Conservation (phyloP, 805 yeast genomes). For the Phaffomyces opuntiae region DNA sequence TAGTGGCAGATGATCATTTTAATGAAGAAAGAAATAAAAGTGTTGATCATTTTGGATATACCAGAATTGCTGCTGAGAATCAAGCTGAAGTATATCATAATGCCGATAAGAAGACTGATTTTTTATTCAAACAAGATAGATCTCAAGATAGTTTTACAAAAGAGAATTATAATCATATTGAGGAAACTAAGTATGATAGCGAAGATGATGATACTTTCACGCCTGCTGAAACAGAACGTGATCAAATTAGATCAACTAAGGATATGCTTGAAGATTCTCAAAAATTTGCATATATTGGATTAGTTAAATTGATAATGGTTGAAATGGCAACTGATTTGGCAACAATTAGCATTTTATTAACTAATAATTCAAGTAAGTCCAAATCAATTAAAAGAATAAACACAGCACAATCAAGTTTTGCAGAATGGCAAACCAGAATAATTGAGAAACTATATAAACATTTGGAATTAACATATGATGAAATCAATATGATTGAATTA, state of each 20-base stretch:
- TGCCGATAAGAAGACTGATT: slow-evolving; percentile 50
- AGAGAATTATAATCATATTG: not conserved
- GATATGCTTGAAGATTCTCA: slow-evolving; percentile 76
- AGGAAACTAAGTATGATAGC: slow-evolving; percentile 13
- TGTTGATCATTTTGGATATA: slow-evolving; percentile 50
- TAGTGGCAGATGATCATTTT: slow-evolving; percentile 30
- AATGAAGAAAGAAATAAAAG: slow-evolving; percentile 6
- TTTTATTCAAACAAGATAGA: slow-evolving; percentile 33
- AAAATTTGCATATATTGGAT: slow-evolving; percentile 86
- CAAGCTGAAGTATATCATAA: slow-evolving; percentile 68
- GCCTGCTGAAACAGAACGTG: slow-evolving; percentile 32
- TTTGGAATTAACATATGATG: slow-evolving; percentile 69
- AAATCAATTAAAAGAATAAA: slow-evolving; percentile 55
- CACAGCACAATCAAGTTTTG: slow-evolving; percentile 67
- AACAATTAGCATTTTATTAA: slow-evolving; percentile 38
- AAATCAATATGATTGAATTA: slow-evolving; percentile 79
- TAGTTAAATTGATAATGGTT: slow-evolving; percentile 66
- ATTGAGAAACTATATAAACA: slow-evolving; percentile 72
- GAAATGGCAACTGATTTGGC: slow-evolving; percentile 82
- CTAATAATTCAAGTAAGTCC: slow-evolving; percentile 34
- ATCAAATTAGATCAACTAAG: slow-evolving; percentile 71
- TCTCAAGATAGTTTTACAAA: not conserved
- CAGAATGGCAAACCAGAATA: slow-evolving; percentile 75
- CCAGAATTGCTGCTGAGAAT: slow-evolving; percentile 80
- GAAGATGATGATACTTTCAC: slow-evolving; percentile 26